Percentiles rank a stretch among this genome's conserved stretches.
Evolutionary conservation across 768 basidiomycete genomes (phyloP).

Genomic region (Pleurotus djamor): DNA sequence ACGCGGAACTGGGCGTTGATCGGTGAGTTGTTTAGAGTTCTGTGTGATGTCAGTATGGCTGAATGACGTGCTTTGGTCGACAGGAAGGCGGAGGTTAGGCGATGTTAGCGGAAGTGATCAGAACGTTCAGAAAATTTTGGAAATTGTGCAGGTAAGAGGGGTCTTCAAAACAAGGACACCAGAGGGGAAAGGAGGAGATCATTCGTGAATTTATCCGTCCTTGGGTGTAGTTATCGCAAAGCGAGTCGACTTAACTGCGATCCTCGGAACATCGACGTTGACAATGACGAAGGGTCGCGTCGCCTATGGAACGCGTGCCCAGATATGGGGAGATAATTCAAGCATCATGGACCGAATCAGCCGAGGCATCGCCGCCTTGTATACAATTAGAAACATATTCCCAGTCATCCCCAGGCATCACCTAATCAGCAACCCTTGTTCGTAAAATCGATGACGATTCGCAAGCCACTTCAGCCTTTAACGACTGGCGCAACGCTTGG

Average conservation of each 20-base stretch:
- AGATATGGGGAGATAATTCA: not conserved
- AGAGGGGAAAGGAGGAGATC: constrained; percentile 59
- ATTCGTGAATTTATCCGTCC: constrained; percentile 13
- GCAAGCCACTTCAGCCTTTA: not conserved
- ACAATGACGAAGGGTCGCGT: too few relatives aligned
- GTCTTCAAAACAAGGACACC: constrained; percentile 71
- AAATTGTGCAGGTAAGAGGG: constrained; percentile 56
- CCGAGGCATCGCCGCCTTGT: not conserved
- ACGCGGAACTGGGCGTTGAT: constrained; percentile 93
- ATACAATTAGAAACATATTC: not conserved
- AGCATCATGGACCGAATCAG: not conserved
- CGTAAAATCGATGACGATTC: not conserved
- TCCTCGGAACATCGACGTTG: too few relatives aligned
- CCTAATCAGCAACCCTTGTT: not conserved
- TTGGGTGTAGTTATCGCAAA: too few relatives aligned
- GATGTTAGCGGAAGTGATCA: constrained; percentile 16
- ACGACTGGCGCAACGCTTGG: not conserved
- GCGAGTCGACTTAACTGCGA: too few relatives aligned
- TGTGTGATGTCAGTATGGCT: not conserved
- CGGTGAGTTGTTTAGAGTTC: constrained; percentile 46
- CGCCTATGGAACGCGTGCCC: not conserved
- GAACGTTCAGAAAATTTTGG: constrained; percentile 55
- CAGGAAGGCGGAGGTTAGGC: constrained; percentile 28
- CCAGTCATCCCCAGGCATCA: not conserved
- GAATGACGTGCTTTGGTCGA: not conserved